These are phyloP conservation scores for Setaria italica DNA, from an alignment of 202 grass and related monocot genomes.

Conservation along the genomic window DNA sequence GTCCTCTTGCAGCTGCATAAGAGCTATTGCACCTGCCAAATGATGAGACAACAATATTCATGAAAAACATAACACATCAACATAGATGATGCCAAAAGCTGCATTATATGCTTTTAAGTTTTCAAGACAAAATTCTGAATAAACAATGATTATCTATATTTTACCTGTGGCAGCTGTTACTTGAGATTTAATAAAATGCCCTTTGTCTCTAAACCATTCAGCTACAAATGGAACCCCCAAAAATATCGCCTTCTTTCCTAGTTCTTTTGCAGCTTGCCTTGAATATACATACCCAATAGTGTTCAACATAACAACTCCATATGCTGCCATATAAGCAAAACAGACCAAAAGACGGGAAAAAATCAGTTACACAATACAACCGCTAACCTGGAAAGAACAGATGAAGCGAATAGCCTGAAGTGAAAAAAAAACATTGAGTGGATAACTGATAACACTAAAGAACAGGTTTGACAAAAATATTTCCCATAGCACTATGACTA, in stretches of 20 bases:
- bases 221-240: slow-evolving; percentile 97
- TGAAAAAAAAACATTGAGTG: neutral
- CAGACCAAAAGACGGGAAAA: slow-evolving; percentile 38
- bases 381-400: slow-evolving; percentile 26
- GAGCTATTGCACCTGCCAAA: slow-evolving; percentile 89
- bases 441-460: slow-evolving; percentile 2
- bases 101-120: slow-evolving; percentile 15
- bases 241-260: slow-evolving; percentile 95
- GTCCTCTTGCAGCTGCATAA: slow-evolving; percentile 95
- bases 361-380: slow-evolving; percentile 45
- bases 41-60: slow-evolving; percentile 20
- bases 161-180: slow-evolving; percentile 93
- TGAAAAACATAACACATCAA: slow-evolving; percentile 29
- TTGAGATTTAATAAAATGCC: slow-evolving; percentile 98
- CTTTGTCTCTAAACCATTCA: slow-evolving; percentile 99
- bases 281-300: slow-evolving; percentile 98
- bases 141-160: slow-evolving; percentile 1
- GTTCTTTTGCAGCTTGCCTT: slow-evolving; percentile 98
- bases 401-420: slow-evolving; percentile 9
- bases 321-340: slow-evolving; percentile 64
- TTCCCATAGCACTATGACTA: slow-evolving; percentile 17
- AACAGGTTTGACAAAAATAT: slow-evolving; percentile 27
- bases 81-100: slow-evolving; percentile 7
- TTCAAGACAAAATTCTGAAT: neutral
- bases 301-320: slow-evolving; percentile 93